Base-by-base conservation (phyloP, 1,284 basidiomycete genomes). In the Cutaneotrichosporon sp. region DNA sequence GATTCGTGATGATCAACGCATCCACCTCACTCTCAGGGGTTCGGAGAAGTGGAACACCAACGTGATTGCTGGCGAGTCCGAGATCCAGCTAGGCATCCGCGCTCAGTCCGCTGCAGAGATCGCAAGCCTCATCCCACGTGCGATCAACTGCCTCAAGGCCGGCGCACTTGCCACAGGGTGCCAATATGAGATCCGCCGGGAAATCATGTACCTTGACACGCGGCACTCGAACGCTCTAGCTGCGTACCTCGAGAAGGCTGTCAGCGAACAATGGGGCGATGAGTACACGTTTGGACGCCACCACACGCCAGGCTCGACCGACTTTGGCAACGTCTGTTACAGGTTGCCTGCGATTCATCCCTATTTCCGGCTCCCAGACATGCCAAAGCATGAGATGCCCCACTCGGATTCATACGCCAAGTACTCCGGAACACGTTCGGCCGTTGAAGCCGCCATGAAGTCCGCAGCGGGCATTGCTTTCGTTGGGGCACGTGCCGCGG, bases 81-180 rank as follows among this genome's bases (percentile, higher is more conserved):
- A 46, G 31, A 22, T 55, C 22, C 22, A 32, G 12, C 10, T 45
- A 51, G 67, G 68, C 47, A 58, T 73, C 19, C 67, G 74, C 14
- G 58, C 68, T 1, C 68, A 71, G 9, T 64, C 62, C 2, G 60
- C 60, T 4, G 33, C 56, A 2, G 64, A 61, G 38, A 60, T 68
- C 22, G 60, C 61, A 48, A 58, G 49, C 4, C 59, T 72, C 2
- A 55, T 56, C 8, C 51, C 50, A 2, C 60, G 70, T 16, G 71
- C 75, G 5, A 45, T 65, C 17, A 68, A 65, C 27, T 75, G 72
- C 54, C 67, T 74, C 51, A 63, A 73, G 57, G 64, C 74, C 0
- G 74, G 62, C 1, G 71, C 72, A 0, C 60, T 70, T n/a, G 65
- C 74, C 1, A 75, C 71, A 3, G 70, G 71, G 4, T 76, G 75